Conservation (phyloP, 768 basidiomycete species). For the Tylopilus rubrobrunneus region DNA sequence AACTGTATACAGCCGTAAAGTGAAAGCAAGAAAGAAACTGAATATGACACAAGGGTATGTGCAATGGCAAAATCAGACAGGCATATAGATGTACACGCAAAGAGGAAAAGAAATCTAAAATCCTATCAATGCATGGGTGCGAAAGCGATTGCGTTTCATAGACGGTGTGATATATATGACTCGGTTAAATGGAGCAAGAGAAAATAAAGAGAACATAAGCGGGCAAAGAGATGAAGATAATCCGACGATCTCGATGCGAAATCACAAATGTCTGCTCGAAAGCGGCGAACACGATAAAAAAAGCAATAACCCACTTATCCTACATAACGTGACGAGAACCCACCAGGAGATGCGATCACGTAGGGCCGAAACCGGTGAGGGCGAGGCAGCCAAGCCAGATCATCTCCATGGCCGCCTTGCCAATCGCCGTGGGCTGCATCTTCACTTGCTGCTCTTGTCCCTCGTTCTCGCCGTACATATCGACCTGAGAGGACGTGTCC, state of each 20-base stretch:
- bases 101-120: conserved; percentile 5
- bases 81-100: conserved; percentile 16
- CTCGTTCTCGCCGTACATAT: conserved; percentile 22
- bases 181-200: background rate
- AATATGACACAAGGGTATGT: conserved; percentile 14
- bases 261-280: conserved; percentile 2
- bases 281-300: background rate
- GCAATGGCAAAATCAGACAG: background rate
- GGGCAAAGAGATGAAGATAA: background rate
- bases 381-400: conserved; percentile 54
- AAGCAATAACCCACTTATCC: conserved; percentile 8
- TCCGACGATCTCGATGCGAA: background rate
- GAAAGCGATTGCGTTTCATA: conserved; percentile 6
- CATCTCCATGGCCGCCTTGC: conserved; percentile 50
- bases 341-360: conserved; percentile 2
- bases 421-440: conserved; percentile 41
- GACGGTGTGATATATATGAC: conserved; percentile 1
- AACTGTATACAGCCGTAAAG: conserved; percentile 22
- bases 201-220: conserved; percentile 1
- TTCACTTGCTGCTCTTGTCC: conserved; percentile 37
- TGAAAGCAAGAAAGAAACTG: conserved; percentile 7
- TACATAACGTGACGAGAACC: conserved; percentile 5
- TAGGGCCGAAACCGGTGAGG: conserved; percentile 39
- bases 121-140: conserved; percentile 22
- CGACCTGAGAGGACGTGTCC: conserved; percentile 9